Percentiles rank a stretch among this genome's conserved stretches.
phyloP scores from a whole-genome alignment of 345 rosid genomes.

The Salix brachista region DNA sequence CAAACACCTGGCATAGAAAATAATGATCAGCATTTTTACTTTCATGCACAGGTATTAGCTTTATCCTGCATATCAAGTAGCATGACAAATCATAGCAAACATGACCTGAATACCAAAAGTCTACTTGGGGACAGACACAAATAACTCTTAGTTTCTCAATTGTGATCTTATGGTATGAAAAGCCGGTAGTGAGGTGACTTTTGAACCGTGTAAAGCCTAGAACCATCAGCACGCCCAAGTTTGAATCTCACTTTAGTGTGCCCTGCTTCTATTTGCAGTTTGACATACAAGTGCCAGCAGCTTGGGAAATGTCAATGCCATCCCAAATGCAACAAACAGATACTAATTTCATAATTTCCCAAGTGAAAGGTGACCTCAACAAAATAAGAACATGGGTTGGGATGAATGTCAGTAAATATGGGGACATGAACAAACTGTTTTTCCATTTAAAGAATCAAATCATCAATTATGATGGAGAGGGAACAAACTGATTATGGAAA shows the following conservation, averaged over 20 bases:
- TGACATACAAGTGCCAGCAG: background rate
- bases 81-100: background rate
- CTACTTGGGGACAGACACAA: background rate
- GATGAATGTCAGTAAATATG: background rate
- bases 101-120: background rate
- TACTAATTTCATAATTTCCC: background rate
- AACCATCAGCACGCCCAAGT: background rate
- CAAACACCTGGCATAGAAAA: slow-evolving; percentile 49
- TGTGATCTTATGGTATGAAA: background rate
- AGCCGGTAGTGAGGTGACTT: background rate
- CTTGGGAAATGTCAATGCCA: background rate
- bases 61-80: background rate
- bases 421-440: background rate
- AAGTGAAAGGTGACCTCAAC: background rate
- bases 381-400: background rate
- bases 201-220: background rate
- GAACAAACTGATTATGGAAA: no score
- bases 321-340: background rate
- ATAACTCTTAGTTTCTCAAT: background rate
- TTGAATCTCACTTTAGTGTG: background rate
- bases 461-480: background rate
- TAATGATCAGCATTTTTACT: background rate
- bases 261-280: background rate
- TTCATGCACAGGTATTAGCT: background rate
- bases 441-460: no score